Evolutionary conservation across 2,329 filamentous ascomycete species (phyloP).

Genomic region (Elsinoe arachidis): DNA sequence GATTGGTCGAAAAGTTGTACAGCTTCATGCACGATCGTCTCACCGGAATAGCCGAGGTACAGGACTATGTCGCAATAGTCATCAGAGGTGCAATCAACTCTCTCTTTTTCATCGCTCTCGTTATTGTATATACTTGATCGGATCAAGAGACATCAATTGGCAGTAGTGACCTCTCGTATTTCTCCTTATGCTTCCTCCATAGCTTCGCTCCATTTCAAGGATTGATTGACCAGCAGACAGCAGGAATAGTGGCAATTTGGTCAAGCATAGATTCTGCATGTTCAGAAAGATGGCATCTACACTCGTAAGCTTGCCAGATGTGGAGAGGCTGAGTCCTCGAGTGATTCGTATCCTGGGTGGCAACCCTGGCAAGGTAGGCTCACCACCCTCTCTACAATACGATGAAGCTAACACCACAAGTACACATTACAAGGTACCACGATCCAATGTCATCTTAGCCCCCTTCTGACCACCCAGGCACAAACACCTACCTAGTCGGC

Average conservation of each 20-base stretch:
- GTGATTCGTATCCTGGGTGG: slow-evolving; percentile 80
- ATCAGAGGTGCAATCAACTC: background rate
- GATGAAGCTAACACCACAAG: slow-evolving; percentile 26
- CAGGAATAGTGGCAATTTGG: too few species aligned
- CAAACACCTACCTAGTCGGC: slow-evolving; percentile 91
- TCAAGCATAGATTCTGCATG: background rate
- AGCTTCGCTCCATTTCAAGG: too few species aligned
- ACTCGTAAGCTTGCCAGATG: slow-evolving; percentile 57
- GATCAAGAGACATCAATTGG: background rate
- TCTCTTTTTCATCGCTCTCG: too few species aligned
- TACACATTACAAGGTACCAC: slow-evolving; percentile 53
- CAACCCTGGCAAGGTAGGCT: slow-evolving; percentile 74
- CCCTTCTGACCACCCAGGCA: slow-evolving; percentile 49
- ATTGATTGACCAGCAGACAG: too few species aligned
- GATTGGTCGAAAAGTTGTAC: slow-evolving; percentile 1
- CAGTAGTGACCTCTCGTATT: too few species aligned
- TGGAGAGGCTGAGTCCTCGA: slow-evolving; percentile 67
- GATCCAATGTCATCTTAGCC: background rate
- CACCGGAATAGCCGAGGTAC: background rate
- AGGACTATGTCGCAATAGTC: background rate
- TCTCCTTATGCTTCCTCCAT: background rate
- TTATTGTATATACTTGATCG: too few species aligned
- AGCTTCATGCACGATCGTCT: background rate
- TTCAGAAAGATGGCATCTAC: slow-evolving; percentile 17
- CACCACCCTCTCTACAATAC: background rate